Evolutionary conservation across 495 filamentous ascomycete species (phyloP).

Genomic region (Podospora didyma): DNA sequence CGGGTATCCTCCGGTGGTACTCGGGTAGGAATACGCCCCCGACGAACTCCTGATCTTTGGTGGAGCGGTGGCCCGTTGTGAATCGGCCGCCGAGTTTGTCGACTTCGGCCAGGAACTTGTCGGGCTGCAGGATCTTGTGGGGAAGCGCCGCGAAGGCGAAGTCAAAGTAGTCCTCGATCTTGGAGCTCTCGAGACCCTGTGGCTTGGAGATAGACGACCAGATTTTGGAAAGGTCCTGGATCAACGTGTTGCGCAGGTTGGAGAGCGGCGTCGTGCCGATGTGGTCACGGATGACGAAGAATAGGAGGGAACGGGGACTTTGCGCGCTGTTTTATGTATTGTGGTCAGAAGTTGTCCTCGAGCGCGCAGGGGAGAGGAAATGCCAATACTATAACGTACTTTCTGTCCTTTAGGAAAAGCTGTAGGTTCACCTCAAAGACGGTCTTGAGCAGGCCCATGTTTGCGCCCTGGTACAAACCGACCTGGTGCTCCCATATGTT

Average conservation of each 20-base stretch:
- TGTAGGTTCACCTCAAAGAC: conserved; percentile 98
- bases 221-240: conserved; percentile 84
- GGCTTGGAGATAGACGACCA: conserved; percentile 93
- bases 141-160: conserved; percentile 94
- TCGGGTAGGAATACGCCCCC: conserved; percentile 85
- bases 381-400: no score
- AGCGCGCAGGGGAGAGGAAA: not conserved
- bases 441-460: conserved; percentile 97
- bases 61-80: conserved; percentile 66
- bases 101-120: conserved; percentile 81
- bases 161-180: conserved; percentile 95
- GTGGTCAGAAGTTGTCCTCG: no score
- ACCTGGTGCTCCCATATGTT: conserved; percentile 99
- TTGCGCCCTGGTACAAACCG: conserved; percentile 94
- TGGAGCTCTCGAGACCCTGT: conserved; percentile 76
- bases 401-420: conserved; percentile 88
- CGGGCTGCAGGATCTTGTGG: conserved; percentile 93
- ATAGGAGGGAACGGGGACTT: conserved; percentile 74
- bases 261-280: conserved; percentile 83
- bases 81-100: conserved; percentile 78
- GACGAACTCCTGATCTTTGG: conserved; percentile 67
- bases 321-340: not conserved
- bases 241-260: conserved; percentile 82
- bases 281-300: conserved; percentile 98
- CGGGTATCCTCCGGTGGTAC: conserved; percentile 93